phyloP scores from a whole-genome alignment of 345 rosid genomes.

The Salix brachista region DNA sequence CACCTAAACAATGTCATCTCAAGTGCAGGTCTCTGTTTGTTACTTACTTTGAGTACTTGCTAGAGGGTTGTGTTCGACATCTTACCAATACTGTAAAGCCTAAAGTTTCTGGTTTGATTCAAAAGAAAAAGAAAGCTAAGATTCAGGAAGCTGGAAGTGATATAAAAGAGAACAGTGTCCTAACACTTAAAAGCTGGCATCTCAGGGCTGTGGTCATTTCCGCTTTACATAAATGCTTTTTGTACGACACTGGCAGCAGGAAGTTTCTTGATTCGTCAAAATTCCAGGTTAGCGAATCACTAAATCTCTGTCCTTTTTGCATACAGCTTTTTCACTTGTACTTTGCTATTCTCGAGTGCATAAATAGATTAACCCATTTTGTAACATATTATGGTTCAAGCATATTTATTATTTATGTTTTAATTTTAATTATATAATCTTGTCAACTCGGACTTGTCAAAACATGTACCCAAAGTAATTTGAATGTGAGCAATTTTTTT shows the following conservation, averaged over 20 bases:
- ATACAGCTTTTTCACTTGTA: neutral
- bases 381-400: neutral
- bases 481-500: too few relatives aligned
- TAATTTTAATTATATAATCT: too few relatives aligned
- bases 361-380: neutral
- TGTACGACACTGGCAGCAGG: constrained; percentile 64
- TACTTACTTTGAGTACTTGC: constrained; percentile 78
- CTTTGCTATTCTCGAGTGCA: neutral
- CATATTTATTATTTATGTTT: too few relatives aligned
- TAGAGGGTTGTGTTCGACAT: constrained; percentile 55
- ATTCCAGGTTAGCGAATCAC: constrained; percentile 51
- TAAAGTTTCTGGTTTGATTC: constrained; percentile 32
- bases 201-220: constrained; percentile 70
- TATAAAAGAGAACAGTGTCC: constrained; percentile 16
- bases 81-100: constrained; percentile 45
- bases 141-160: constrained; percentile 39
- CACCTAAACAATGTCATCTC: constrained; percentile 3
- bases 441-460: too few relatives aligned
- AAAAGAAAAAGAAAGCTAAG: constrained; percentile 80
- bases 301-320: neutral
- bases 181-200: constrained; percentile 64
- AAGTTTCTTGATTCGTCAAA: constrained; percentile 80
- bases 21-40: constrained; percentile 79
- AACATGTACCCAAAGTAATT: too few relatives aligned
- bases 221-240: constrained; percentile 74